phyloP scores from a whole-genome alignment of 805 yeast species.

The Starmerella kuoi region DNA sequence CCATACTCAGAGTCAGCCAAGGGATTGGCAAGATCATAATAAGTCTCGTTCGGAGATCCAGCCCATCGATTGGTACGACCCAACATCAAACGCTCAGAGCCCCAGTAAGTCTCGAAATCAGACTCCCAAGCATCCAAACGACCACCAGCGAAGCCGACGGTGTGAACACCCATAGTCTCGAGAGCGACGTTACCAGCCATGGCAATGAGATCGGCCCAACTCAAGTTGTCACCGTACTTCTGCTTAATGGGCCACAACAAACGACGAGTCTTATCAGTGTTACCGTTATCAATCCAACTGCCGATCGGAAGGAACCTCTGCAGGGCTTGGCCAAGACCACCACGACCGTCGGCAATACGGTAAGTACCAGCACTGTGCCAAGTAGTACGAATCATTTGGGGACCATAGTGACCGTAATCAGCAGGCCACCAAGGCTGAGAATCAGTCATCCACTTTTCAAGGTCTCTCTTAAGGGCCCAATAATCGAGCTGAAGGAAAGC shows the following conservation, averaged over 20 bases:
- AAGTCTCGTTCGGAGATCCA: slow-evolving; percentile 4
- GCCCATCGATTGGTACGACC: slow-evolving; percentile 17
- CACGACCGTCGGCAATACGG: slow-evolving; percentile 21
- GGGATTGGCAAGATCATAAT: slow-evolving; percentile 14
- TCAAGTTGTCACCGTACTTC: slow-evolving; percentile 19
- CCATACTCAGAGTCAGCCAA: slow-evolving; percentile 12
- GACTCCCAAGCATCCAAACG: slow-evolving; percentile 17
- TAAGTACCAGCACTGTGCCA: slow-evolving; percentile 21
- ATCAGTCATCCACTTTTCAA: slow-evolving; percentile 11
- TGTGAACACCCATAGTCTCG: slow-evolving; percentile 18
- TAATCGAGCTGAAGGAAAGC: slow-evolving; percentile 14
- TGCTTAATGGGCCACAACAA: slow-evolving; percentile 20
- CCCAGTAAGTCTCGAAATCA: slow-evolving; percentile 18
- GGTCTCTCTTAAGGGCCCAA: slow-evolving; percentile 14
- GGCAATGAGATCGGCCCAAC: slow-evolving; percentile 19
- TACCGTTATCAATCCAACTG: slow-evolving; percentile 19
- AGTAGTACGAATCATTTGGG: slow-evolving; percentile 16
- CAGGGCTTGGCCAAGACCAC: slow-evolving; percentile 17
- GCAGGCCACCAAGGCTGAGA: slow-evolving; percentile 21
- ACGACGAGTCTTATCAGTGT: slow-evolving; percentile 20
- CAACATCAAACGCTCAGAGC: slow-evolving; percentile 10
- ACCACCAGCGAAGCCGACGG: slow-evolving; percentile 17
- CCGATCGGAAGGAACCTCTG: slow-evolving; percentile 18
- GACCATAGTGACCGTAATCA: slow-evolving; percentile 20
- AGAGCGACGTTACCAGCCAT: slow-evolving; percentile 20